Percentiles rank a stretch among this genome's conserved stretches.
Evolutionary conservation across 768 basidiomycete genomes (phyloP).

Genomic region (Artomyces pyxidatus): DNA sequence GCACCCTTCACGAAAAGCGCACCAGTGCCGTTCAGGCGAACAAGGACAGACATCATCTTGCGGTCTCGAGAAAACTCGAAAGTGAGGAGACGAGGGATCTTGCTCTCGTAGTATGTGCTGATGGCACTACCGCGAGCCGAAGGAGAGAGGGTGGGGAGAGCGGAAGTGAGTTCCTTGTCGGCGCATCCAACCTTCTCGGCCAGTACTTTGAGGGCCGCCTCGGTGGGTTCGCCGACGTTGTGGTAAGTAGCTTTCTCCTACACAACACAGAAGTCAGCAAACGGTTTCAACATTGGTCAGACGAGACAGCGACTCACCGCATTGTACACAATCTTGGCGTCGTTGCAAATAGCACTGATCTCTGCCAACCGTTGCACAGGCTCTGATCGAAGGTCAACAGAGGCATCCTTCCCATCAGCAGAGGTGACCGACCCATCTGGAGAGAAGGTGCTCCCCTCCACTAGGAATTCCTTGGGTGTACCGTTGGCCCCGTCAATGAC

Average conservation of each 20-base stretch:
- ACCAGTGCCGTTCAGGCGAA: constrained; percentile 57
- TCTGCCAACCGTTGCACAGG: constrained; percentile 81
- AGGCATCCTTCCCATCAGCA: constrained; percentile 52
- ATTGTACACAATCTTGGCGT: constrained; percentile 84
- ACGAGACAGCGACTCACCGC: constrained; percentile 36
- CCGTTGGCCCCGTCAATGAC: constrained; percentile 50
- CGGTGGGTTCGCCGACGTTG: constrained; percentile 94
- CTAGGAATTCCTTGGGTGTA: constrained; percentile 57
- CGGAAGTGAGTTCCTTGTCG: constrained; percentile 47
- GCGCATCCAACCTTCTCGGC: constrained; percentile 88
- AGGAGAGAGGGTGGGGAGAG: constrained; percentile 48
- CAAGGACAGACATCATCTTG: constrained; percentile 98
- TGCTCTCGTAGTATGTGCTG: constrained; percentile 73
- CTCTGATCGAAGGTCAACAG: constrained; percentile 52
- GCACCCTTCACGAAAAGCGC: constrained; percentile 92
- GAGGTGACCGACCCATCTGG: constrained; percentile 70
- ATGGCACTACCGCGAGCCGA: constrained; percentile 70
- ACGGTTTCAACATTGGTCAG: background rate
- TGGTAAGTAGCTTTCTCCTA: constrained; percentile 75
- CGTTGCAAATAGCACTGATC: constrained; percentile 91
- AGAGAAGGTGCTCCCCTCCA: constrained; percentile 91
- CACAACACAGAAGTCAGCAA: constrained; percentile 6
- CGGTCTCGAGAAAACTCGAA: constrained; percentile 98
- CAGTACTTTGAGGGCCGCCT: constrained; percentile 92
- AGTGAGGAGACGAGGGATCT: constrained; percentile 75